Percentiles rank a stretch among this genome's conserved stretches.
phyloP scores from a whole-genome alignment of 768 basidiomycete species.

The Mycena vulgaris region DNA sequence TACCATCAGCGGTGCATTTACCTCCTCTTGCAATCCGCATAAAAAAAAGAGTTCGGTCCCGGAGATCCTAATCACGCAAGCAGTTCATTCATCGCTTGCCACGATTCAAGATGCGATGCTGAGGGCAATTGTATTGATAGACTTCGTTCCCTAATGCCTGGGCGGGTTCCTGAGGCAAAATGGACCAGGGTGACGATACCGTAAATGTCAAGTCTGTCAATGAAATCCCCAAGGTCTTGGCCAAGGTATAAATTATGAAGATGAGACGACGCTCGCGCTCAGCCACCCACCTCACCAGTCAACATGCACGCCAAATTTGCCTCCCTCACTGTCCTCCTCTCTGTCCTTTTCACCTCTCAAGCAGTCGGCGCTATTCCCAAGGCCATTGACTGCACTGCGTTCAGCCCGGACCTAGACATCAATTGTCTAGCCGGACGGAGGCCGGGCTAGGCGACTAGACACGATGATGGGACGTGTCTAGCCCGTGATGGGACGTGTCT shows the following conservation, averaged over 20 bases:
- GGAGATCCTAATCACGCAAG: not conserved
- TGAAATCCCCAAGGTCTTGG: conserved; percentile 22
- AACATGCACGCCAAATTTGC: conserved; percentile 25
- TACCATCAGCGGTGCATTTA: not conserved
- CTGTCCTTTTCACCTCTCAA: conserved; percentile 26
- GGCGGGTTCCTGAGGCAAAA: conserved; percentile 28
- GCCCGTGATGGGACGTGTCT: no score
- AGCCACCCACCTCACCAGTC: conserved; percentile 23
- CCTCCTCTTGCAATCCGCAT: not conserved
- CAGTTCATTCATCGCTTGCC: conserved; percentile 1
- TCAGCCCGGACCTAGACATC: no score
- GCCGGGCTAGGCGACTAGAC: no score
- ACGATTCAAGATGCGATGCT: not conserved
- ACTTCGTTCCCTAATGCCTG: conserved; percentile 24
- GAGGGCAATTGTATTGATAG: conserved; percentile 18
- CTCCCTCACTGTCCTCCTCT: conserved; percentile 26
- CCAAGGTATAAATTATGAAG: conserved; percentile 23
- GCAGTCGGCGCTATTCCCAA: conserved; percentile 24
- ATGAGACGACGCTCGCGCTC: conserved; percentile 21
- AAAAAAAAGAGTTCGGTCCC: not conserved
- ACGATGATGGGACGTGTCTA: no score
- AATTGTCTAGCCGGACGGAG: no score
- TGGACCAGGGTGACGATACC: conserved; percentile 22
- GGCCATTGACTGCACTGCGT: no score
- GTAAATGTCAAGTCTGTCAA: conserved; percentile 30